These are phyloP conservation scores for Globisporangium irregulare DNA, from an alignment of 352 stramenopile species.

Conservation along the genomic window DNA sequence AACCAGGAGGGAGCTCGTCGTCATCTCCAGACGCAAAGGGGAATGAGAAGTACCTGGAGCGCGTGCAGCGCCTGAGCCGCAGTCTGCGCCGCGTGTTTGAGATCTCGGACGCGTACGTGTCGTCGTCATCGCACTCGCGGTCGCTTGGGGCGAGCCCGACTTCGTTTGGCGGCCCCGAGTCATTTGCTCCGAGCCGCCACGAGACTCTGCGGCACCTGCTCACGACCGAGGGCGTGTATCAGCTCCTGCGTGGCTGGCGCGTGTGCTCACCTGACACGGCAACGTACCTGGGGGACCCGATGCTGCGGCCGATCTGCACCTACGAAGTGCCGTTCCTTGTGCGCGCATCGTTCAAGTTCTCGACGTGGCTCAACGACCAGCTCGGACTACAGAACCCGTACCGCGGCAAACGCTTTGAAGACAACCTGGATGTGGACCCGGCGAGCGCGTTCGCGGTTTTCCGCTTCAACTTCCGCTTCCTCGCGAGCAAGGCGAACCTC, in stretches of 20 bases:
- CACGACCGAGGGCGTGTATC: constrained; percentile 50
- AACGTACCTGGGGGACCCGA: constrained; percentile 77
- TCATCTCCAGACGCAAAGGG: constrained; percentile 21
- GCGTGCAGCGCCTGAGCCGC: constrained; percentile 67
- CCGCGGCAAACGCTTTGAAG: constrained; percentile 59
- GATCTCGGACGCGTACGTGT: constrained; percentile 85
- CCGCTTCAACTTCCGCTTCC: constrained; percentile 85
- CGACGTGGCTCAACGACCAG: constrained; percentile 69
- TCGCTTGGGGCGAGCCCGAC: constrained; percentile 23
- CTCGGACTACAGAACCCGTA: constrained; percentile 72
- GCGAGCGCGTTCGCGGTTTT: constrained; percentile 33
- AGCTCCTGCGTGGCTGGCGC: constrained; percentile 67
- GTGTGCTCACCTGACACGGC: constrained; percentile 66
- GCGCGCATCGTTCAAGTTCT: constrained; percentile 72
- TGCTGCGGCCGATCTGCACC: constrained; percentile 82
- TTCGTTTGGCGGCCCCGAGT: constrained; percentile 35
- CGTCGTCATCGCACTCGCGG: constrained; percentile 63
- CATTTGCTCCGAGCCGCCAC: constrained; percentile 62
- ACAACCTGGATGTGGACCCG: constrained; percentile 71
- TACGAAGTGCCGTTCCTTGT: constrained; percentile 79
- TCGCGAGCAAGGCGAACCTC: constrained; percentile 86
- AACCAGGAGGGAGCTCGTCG: constrained; percentile 15
- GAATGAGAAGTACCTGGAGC: constrained; percentile 38
- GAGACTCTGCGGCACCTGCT: constrained; percentile 56
- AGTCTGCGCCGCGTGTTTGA: constrained; percentile 75